phyloP scores from a whole-genome alignment of 164 flowering plant species.

The Vitis labrusca region DNA sequence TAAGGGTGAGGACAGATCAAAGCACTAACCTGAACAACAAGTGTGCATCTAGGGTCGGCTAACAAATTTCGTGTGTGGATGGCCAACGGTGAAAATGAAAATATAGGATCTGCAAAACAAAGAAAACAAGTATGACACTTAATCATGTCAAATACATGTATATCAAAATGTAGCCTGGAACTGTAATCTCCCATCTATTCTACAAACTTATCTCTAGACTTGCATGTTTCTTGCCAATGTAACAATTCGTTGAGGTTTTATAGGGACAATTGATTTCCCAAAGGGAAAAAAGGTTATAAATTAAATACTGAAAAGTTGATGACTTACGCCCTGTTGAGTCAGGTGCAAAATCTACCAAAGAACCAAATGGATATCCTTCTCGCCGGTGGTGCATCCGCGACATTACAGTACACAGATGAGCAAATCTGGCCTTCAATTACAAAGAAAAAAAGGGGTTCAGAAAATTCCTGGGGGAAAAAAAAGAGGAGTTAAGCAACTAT shows the following conservation, averaged over 20 bases:
- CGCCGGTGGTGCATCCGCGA: constrained; percentile 97
- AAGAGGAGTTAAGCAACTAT: neutral
- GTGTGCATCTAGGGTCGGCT: constrained; percentile 91
- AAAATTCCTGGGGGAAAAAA: neutral
- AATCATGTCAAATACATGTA: too few relatives aligned
- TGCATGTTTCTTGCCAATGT: too few relatives aligned
- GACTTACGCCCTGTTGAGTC: constrained; percentile 94
- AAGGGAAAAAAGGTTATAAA: neutral
- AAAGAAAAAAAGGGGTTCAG: constrained; percentile 1
- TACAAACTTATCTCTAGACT: too few relatives aligned
- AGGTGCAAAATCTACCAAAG: constrained; percentile 96
- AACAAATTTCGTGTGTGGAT: constrained; percentile 93
- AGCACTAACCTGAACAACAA: constrained; percentile 87
- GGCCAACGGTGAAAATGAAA: constrained; percentile 98
- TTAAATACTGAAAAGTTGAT: neutral
- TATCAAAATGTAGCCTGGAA: too few relatives aligned
- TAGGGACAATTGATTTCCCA: neutral
- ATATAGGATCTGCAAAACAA: constrained; percentile 77
- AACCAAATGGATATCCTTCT: constrained; percentile 97
- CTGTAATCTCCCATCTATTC: too few relatives aligned
- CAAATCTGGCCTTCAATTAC: constrained; percentile 88
- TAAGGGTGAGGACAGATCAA: neutral
- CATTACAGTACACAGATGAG: constrained; percentile 97
- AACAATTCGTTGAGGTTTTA: too few relatives aligned
- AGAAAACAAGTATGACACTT: neutral